A percentile compares a stretch with the other conserved stretches of the same genome.
phyloP scores from a whole-genome alignment of 2,329 filamentous ascomycete genomes.

The Epichloe gansuensis region DNA sequence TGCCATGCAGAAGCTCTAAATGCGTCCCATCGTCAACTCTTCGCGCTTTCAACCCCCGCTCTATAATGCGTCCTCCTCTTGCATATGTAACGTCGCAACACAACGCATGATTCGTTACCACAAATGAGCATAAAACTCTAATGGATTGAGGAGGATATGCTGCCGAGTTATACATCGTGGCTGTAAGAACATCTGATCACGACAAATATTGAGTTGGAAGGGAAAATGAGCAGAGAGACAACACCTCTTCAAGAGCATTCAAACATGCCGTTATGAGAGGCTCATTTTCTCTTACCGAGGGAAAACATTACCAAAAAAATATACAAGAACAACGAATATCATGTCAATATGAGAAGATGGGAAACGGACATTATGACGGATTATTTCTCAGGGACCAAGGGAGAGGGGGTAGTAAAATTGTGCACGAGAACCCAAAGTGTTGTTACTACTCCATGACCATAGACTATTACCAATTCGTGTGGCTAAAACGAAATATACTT shows the following conservation, averaged over 20 bases:
- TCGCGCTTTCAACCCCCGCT: neutral
- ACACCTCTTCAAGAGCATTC: neutral
- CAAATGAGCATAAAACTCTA: neutral
- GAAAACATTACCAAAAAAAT: neutral
- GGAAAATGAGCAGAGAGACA: neutral
- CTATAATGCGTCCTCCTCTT: neutral
- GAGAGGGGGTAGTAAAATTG: neutral
- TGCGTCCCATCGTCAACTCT: neutral
- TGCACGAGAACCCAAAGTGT: neutral
- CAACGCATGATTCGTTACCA: neutral
- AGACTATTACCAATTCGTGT: neutral
- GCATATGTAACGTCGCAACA: neutral
- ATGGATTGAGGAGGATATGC: neutral
- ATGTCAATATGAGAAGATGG: neutral
- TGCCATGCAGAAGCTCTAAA: slow-evolving; percentile 89
- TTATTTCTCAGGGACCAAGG: neutral
- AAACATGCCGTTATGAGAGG: neutral
- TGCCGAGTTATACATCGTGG: neutral
- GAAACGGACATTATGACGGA: neutral
- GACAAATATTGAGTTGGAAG: neutral
- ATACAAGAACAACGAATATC: neutral
- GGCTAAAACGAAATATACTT: neutral
- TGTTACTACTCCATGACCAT: neutral
- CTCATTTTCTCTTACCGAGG: neutral
- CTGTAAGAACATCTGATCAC: neutral